phyloP scores from a whole-genome alignment of 176 grass and related monocot species.

The Carex cristatella region DNA sequence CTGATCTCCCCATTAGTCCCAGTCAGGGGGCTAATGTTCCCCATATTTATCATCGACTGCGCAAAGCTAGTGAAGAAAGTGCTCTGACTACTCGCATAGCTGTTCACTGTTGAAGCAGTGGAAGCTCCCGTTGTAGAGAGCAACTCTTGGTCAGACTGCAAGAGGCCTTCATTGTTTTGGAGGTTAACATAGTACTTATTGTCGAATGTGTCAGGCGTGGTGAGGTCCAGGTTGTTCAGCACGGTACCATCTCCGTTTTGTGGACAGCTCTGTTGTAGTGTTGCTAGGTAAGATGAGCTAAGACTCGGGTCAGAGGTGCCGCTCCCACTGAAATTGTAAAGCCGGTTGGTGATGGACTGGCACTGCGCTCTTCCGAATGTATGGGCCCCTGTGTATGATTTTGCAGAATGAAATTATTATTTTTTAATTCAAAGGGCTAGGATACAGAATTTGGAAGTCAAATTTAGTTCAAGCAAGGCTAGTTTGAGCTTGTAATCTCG shows the following conservation, averaged over 20 bases:
- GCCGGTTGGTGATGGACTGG: constrained; percentile 40
- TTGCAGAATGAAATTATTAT: not conserved
- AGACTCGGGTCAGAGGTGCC: constrained; percentile 45
- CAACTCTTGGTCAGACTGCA: constrained; percentile 75
- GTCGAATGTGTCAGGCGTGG: constrained; percentile 74
- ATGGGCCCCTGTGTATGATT: constrained; percentile 53
- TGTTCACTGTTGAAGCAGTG: constrained; percentile 35
- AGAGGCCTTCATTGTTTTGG: constrained; percentile 37
- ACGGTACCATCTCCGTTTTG: constrained; percentile 29
- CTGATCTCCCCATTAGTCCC: constrained; percentile 56
- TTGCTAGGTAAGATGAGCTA: constrained; percentile 33
- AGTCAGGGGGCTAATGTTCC: constrained; percentile 53
- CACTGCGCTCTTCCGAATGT: constrained; percentile 70
- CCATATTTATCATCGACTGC: constrained; percentile 71
- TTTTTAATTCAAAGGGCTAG: not conserved
- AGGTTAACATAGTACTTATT: constrained; percentile 62
- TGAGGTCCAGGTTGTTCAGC: constrained; percentile 58
- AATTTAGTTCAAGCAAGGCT: not conserved
- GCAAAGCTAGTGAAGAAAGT: constrained; percentile 66
- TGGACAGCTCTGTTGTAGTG: constrained; percentile 41
- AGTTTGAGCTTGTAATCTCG: not conserved
- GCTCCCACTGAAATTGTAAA: constrained; percentile 67
- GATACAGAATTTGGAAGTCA: not conserved
- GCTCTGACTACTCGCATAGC: constrained; percentile 47
- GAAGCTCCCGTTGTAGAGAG: constrained; percentile 40